Evolutionary conservation across 2,329 filamentous ascomycete species (phyloP).

Genomic region (Paracoccidioides lutzii): DNA sequence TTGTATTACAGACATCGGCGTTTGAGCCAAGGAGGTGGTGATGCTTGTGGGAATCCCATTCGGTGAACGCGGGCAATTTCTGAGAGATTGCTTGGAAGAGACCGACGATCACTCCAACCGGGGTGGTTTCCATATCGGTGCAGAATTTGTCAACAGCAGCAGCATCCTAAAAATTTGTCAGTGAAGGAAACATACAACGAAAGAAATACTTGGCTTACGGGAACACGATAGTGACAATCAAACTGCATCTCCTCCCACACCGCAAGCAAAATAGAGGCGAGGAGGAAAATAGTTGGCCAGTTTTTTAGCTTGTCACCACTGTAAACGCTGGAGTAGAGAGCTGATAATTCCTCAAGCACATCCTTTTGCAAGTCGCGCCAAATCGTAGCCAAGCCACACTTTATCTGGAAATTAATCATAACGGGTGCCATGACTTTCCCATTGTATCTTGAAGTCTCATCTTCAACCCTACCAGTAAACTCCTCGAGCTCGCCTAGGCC

Average conservation of each 20-base stretch:
- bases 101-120: slow-evolving; percentile 89
- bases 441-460: slow-evolving; percentile 72
- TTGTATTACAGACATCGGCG: slow-evolving; percentile 78
- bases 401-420: slow-evolving; percentile 99
- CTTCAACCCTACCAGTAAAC: slow-evolving; percentile 71
- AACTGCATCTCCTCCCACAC: slow-evolving; percentile 99
- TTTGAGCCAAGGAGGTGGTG: slow-evolving; percentile 86
- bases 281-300: slow-evolving; percentile 98
- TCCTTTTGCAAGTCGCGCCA: slow-evolving; percentile 97
- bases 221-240: slow-evolving; percentile 89
- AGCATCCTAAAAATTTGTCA: slow-evolving; percentile 42
- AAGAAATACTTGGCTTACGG: slow-evolving; percentile 26
- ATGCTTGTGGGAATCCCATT: slow-evolving; percentile 89
- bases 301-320: slow-evolving; percentile 95
- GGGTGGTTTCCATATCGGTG: slow-evolving; percentile 88
- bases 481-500: slow-evolving; percentile 60
- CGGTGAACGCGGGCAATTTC: slow-evolving; percentile 80
- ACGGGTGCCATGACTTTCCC: slow-evolving; percentile 87
- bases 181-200: not conserved
- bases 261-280: slow-evolving; percentile 80
- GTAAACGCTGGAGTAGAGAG: slow-evolving; percentile 93
- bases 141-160: slow-evolving; percentile 87
- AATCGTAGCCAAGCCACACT: slow-evolving; percentile 92
- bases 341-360: slow-evolving; percentile 82
- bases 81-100: slow-evolving; percentile 97